Evolutionary conservation across 495 filamentous ascomycete genomes (phyloP), one percentile per base, ranked within the genome.

Genomic region (Aspergillus ellipticus): DNA sequence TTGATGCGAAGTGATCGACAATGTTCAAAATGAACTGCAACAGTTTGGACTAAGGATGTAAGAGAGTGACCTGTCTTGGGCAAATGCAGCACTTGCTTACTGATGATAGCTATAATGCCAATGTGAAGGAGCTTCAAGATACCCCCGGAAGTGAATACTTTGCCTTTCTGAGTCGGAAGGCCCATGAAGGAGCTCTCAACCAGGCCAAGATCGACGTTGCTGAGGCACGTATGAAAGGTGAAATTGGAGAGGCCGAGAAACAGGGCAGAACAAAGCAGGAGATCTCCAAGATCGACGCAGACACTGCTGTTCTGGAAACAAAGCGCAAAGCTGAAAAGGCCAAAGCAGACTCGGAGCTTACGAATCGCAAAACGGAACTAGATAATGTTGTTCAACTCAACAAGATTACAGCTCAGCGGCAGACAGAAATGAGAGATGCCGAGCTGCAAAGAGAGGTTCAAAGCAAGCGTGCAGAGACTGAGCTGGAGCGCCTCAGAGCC

Each of bases 91-190:
- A 39, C 19, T 13, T 33, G 22, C 64, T 67, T 33, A 66, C 45
- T 45, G 16, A 22, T 45, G 6, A 29, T 49, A 85, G 84, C 56
- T 89, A 90, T 73, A 88, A 88, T 63, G 80, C 85, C 67, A 89
- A 92, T 70, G 85, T 92, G 55, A 92, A 92, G 66, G 89, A 94
- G 61, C 80, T 94, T 10, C 84, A 89, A 59, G 89, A 93, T 61
- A 86, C 88, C 0, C 86, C 84, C 10, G 83, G 83, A 42, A 86
- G 83, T 37, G 83, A 85, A 59, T 94, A 94, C 72, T 92, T 92
- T 65, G 84, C 85, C 26, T 86, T 84, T 21, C 80, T 92, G 4
- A 86, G 83, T 29, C 82, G 86, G 57, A 94, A 94, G 66, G 89
- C 89, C 1, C 87, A 90, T 59, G 89, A 94, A 64, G 89, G 88